These are phyloP conservation scores for Guillardia theta DNA, from an alignment of 78 protist genomes.

Conservation along the genomic window DNA sequence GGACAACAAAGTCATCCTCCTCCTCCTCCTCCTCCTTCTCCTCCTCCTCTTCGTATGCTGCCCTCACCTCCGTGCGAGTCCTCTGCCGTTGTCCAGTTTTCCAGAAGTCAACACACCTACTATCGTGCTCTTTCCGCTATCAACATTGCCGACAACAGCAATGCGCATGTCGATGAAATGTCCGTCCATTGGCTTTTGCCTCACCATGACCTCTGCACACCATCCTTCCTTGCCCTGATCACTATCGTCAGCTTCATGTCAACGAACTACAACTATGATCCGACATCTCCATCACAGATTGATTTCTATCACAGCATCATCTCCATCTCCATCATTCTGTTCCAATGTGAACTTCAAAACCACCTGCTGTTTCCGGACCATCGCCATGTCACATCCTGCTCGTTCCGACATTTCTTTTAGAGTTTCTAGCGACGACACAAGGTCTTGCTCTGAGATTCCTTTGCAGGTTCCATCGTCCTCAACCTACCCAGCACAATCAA, in stretches of 20 bases:
- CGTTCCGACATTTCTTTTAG: conserved; percentile 46
- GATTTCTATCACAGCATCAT: not conserved
- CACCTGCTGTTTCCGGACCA: not conserved
- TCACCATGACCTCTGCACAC: conserved; percentile 2
- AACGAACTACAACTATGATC: not conserved
- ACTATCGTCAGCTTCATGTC: no score
- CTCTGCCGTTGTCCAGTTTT: conserved; percentile 90
- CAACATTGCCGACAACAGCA: conserved; percentile 19
- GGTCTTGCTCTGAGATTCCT: conserved; percentile 51
- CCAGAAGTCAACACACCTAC: conserved; percentile 85
- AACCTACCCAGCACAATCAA: conserved; percentile 33
- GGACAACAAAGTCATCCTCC: no score
- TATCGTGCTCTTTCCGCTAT: conserved; percentile 70
- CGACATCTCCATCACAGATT: not conserved
- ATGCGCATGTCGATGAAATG: conserved; percentile 19
- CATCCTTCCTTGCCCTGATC: not conserved
- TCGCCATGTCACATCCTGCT: not conserved
- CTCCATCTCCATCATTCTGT: no score
- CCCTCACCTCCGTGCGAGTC: conserved; percentile 68
- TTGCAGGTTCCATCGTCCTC: conserved; percentile 72
- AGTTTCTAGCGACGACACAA: conserved; percentile 47
- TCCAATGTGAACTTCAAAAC: no score
- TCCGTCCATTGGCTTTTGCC: not conserved
- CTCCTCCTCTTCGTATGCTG: no score
- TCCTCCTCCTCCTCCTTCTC: no score